These are phyloP conservation scores for Meira miltonrushii DNA, from an alignment of 1,284 basidiomycete species.

Conservation along the genomic window DNA sequence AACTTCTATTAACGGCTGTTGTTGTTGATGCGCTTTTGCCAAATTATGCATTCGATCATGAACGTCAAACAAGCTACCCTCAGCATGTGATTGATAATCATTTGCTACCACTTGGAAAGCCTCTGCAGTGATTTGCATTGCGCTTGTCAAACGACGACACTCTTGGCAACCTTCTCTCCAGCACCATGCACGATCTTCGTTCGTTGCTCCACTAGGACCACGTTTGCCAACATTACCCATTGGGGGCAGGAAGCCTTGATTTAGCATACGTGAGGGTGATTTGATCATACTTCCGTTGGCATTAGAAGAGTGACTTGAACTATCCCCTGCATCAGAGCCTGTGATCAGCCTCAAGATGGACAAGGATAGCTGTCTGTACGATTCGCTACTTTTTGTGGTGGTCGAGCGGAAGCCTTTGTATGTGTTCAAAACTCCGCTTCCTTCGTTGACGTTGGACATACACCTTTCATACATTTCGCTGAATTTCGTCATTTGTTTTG, in stretches of 20 bases:
- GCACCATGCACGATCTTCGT: constrained; percentile 74
- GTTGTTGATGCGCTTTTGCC: constrained; percentile 67
- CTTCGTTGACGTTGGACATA: constrained; percentile 20
- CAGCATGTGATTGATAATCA: constrained; percentile 70
- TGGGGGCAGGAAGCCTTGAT: constrained; percentile 51
- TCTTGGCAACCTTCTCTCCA: constrained; percentile 74
- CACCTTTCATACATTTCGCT: constrained; percentile 25
- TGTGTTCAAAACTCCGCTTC: constrained; percentile 7
- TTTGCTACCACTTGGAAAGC: constrained; percentile 69
- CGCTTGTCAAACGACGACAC: constrained; percentile 70
- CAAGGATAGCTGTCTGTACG: constrained; percentile 26
- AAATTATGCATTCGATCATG: constrained; percentile 71
- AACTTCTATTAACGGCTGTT: constrained; percentile 66
- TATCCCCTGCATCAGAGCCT: constrained; percentile 11
- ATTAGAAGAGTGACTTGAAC: constrained; percentile 13
- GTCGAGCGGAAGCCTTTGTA: constrained; percentile 1
- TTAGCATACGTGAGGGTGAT: neutral
- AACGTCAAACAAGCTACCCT: constrained; percentile 64
- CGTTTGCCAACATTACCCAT: constrained; percentile 56
- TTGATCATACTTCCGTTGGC: neutral
- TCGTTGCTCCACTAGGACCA: constrained; percentile 57
- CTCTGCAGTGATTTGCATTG: constrained; percentile 70
- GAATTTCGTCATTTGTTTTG: constrained; percentile 25
- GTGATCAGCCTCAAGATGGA: constrained; percentile 32
- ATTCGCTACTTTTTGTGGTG: neutral